A percentile compares a stretch with the other conserved stretches of the same genome.
These are phyloP conservation scores for Oryza nivara DNA, from an alignment of 176 grass and related monocot genomes.

Conservation along the genomic window DNA sequence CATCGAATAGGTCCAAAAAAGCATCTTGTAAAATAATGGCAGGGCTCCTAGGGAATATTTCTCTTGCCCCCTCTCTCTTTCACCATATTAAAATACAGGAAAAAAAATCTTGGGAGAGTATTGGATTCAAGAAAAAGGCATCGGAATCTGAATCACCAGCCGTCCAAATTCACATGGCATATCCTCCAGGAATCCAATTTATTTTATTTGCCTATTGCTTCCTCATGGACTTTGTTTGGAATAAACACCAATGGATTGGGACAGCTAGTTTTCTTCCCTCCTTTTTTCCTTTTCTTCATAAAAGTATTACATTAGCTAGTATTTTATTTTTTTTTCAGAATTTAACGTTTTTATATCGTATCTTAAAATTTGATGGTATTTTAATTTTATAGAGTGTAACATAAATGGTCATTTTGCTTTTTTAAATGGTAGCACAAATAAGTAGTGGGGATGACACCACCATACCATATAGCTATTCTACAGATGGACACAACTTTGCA, in stretches of 20 bases:
- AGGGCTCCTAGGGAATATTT: constrained; percentile 13
- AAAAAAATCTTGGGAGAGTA: neutral
- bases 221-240: neutral
- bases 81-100: neutral
- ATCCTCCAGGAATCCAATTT: constrained; percentile 39
- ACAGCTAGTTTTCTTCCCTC: neutral
- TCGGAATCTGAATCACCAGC: constrained; percentile 52
- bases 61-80: neutral
- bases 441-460: constrained; percentile 31
- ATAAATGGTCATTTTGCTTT: neutral
- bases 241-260: constrained; percentile 9
- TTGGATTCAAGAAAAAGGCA: constrained; percentile 31
- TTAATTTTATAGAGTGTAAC: neutral
- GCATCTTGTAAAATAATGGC: constrained; percentile 37
- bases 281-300: neutral
- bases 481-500: neutral
- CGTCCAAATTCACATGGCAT: constrained; percentile 45
- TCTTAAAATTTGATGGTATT: neutral
- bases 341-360: neutral
- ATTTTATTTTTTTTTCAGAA: neutral
- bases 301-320: neutral
- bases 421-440: neutral
- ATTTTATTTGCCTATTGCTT: constrained; percentile 25
- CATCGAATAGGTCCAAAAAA: constrained; percentile 1
- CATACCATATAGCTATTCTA: constrained; percentile 4